These are phyloP conservation scores for Cercospora janseana DNA, from an alignment of 2,329 filamentous ascomycete genomes.

Conservation along the genomic window DNA sequence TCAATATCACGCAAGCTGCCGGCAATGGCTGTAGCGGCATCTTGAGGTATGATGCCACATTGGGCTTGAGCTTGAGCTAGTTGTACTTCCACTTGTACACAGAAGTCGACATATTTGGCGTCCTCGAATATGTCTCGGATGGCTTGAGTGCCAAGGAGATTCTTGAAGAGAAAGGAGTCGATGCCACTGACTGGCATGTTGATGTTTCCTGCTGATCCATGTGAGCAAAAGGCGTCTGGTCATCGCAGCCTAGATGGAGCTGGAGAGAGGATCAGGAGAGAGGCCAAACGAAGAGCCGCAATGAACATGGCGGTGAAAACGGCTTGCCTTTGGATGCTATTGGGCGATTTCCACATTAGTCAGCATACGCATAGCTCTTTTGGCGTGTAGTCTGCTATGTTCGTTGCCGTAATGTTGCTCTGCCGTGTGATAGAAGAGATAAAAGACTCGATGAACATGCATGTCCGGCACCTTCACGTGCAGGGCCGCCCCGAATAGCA, in stretches of 20 bases:
- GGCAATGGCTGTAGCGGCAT: constrained; percentile 28
- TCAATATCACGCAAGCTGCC: constrained; percentile 12
- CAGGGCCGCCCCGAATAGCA: background rate
- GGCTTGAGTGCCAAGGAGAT: constrained; percentile 26
- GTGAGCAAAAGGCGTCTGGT: background rate
- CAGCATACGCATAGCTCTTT: too few species aligned
- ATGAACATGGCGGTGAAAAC: too few species aligned
- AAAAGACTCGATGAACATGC: background rate
- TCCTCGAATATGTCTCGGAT: constrained; percentile 26
- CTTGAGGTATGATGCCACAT: constrained; percentile 29
- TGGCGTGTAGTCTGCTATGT: too few species aligned
- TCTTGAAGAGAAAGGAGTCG: constrained; percentile 30
- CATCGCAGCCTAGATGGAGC: too few species aligned
- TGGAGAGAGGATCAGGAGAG: too few species aligned
- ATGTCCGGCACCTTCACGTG: background rate
- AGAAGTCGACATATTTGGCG: constrained; percentile 25
- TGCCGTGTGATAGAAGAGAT: background rate
- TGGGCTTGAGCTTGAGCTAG: constrained; percentile 28
- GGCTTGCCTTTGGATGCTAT: too few species aligned
- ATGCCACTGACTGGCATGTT: constrained; percentile 30
- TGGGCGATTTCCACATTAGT: too few species aligned
- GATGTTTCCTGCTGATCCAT: background rate
- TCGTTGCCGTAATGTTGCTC: too few species aligned
- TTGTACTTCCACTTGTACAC: constrained; percentile 29
- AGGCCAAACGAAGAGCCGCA: too few species aligned